Evolutionary conservation across 768 basidiomycete genomes (phyloP), one percentile per base, ranked within the genome.

Genomic region (Kondoa malvinella): DNA sequence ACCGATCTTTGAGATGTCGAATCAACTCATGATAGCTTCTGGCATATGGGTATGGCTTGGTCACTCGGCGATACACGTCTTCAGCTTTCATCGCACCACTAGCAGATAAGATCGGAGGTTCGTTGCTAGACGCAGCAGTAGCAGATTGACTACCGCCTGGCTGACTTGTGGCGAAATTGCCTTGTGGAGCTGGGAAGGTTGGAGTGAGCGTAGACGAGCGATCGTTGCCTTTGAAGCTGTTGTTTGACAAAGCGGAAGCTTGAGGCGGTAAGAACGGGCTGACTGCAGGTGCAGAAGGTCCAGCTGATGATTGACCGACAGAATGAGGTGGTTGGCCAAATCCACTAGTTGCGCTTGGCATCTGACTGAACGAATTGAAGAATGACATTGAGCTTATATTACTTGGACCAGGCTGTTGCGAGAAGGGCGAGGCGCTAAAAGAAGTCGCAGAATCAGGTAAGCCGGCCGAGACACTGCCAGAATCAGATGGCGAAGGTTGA

Each of bases 21-120:
- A 97, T 96, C 72, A 96, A 80, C 77, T 88, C 89, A 76, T 95
- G 92, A 76, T 96, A 97, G 27, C 91, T 89, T 79, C 95, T 87
- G 16, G 90, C 94, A 74, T 96, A 95, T 76, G 94, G 91, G 75
- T 91, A 94, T 2, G 90, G 87, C 74, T 83, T 81, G 17, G 85
- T 81, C 60, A 82, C 84, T 76, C 78, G 84, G 81, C 80, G 81
- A 79, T 80, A 88, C 78, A 79, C 82, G 79, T 80, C 85, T 81
- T 75, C 72, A 4, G 71, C 72, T n/a, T 70, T 71, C 69, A 73
- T 66, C 27, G 69, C 66, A 30, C 70, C 70, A 1, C 56, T 65
- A n/a, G 62, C 21, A 8, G 69, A 69, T 25, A 68, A 25, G 34
- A 40, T 0, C 1, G 69, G 69, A 57, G 29, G 67, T 4, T 34